Conservation (phyloP, 768 basidiomycete genomes). For the Leccinum subgranulosum region DNA sequence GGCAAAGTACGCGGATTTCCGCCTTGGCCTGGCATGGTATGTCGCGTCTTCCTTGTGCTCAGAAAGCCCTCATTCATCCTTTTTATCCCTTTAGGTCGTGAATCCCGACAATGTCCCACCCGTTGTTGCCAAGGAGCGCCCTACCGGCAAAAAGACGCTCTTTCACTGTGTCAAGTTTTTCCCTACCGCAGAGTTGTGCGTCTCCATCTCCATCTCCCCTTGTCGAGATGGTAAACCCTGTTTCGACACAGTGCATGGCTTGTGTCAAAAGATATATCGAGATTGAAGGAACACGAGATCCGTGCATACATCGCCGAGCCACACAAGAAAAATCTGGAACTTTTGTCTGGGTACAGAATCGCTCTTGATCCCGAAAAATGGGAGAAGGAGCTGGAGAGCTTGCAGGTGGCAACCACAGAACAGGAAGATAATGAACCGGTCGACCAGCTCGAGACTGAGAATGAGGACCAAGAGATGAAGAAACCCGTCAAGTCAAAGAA, state of each 20-base stretch:
- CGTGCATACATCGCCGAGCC: conserved; percentile 77
- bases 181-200: conserved; percentile 92
- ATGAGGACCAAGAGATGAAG: conserved; percentile 50
- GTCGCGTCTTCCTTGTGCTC: conserved; percentile 35
- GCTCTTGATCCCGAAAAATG: conserved; percentile 71
- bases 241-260: conserved; percentile 71
- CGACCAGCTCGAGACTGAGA: conserved; percentile 60
- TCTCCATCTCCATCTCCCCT: conserved; percentile 23
- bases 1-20: conserved; percentile 94
- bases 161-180: conserved; percentile 86
- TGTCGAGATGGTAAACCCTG: conserved; percentile 7
- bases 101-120: conserved; percentile 66
- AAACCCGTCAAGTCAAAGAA: conserved; percentile 47
- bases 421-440: conserved; percentile 58
- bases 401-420: conserved; percentile 36
- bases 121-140: conserved; percentile 65
- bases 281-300: conserved; percentile 77
- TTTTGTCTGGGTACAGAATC: conserved; percentile 73
- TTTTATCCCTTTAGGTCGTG: conserved; percentile 56
- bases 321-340: conserved; percentile 71
- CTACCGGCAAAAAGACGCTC: conserved; percentile 64
- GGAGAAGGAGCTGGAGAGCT: conserved; percentile 45
- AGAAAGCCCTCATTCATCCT: conserved; percentile 9
- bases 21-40: conserved; percentile 91
- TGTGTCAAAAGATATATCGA: conserved; percentile 74